Conservation (phyloP, 2,329 filamentous ascomycete species). For the Colletotrichum neosansevieriae region DNA sequence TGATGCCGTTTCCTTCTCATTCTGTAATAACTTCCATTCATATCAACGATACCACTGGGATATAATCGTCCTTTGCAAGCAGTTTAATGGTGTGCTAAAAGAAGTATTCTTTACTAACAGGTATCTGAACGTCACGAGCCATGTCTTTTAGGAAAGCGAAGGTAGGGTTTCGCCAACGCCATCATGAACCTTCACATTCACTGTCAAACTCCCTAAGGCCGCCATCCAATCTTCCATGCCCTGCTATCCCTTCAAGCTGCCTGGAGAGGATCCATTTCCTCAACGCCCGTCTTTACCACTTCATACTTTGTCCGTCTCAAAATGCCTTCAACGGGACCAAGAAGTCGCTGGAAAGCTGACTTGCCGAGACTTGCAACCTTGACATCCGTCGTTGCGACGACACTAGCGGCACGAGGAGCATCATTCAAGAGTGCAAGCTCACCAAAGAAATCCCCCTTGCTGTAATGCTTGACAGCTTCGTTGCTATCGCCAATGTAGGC, state of each 20-base stretch:
- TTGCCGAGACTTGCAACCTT: constrained; percentile 95
- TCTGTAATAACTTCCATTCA: constrained; percentile 8
- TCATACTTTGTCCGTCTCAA: constrained; percentile 83
- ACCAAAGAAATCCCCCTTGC: constrained; percentile 96
- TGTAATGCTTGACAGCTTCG: constrained; percentile 81
- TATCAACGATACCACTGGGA: constrained; percentile 27
- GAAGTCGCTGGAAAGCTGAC: constrained; percentile 91
- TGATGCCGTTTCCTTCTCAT: neutral
- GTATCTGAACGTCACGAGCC: constrained; percentile 52
- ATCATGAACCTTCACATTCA: constrained; percentile 33
- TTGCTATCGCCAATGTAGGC: constrained; percentile 83
- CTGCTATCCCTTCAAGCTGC: constrained; percentile 43
- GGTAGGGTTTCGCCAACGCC: constrained; percentile 47
- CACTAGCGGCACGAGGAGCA: constrained; percentile 89
- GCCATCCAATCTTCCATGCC: constrained; percentile 32
- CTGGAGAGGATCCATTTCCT: constrained; percentile 76
- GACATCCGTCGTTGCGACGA: constrained; percentile 85
- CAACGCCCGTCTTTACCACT: constrained; percentile 70
- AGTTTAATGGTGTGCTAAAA: neutral
- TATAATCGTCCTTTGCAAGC: neutral
- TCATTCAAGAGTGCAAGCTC: constrained; percentile 95
- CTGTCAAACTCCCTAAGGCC: constrained; percentile 26
- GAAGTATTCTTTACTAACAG: constrained; percentile 42
- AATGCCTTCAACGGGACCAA: constrained; percentile 94
- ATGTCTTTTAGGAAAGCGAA: constrained; percentile 51